Base-by-base conservation (phyloP, 2,329 filamentous ascomycete species). In the Trichoderma sp. region DNA sequence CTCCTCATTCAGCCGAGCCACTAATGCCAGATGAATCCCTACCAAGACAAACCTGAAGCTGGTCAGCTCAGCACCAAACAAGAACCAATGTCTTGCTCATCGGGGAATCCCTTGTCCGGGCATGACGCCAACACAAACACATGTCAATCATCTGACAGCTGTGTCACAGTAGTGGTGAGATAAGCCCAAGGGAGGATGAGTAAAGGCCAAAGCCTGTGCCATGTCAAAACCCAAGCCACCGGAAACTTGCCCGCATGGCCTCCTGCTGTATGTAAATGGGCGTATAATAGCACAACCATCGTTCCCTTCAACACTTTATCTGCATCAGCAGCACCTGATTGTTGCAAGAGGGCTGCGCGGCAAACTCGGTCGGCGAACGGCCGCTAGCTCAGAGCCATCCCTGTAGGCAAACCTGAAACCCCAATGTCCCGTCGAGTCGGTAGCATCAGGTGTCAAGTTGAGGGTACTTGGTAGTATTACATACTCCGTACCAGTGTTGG, bases 1-100 rank as follows among this genome's bases (percentile, higher is more conserved):
- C 28, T 50, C 55, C 66, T 53, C 57, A 69, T 57, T 9, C n/a
- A 69, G 67, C 67, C 67, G 57, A 69, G 67, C 57, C 67, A 53
- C 67, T 69, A 69, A 62, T 50, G 28, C 28, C 36, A 43, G 61
- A 36, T 61, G 36, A 20, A 39, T 68, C 55, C 65, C 55, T 43
- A 32, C 53, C 23, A 43, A 47, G 32, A 15, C 32, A 32, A 23
- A 32, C 28, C 36, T 68, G 53, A 43, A 32, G 65, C 36, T 68
- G 65, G 36, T 68, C 65, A 61, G 65, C 65, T 68, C 65, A 43
- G 64, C 64, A 26, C 63, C 43, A 59, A 59, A 55, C 55, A 47
- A 59, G 36, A 59, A n/a, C 8, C n/a, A 34, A 59, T 17, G 47
- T 32, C 53, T 66, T 13, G 23, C 34, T 23, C 23, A 32, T 34